Evolutionary conservation across 345 rosid genomes (phyloP).

Genomic region (Acer yangbiense): DNA sequence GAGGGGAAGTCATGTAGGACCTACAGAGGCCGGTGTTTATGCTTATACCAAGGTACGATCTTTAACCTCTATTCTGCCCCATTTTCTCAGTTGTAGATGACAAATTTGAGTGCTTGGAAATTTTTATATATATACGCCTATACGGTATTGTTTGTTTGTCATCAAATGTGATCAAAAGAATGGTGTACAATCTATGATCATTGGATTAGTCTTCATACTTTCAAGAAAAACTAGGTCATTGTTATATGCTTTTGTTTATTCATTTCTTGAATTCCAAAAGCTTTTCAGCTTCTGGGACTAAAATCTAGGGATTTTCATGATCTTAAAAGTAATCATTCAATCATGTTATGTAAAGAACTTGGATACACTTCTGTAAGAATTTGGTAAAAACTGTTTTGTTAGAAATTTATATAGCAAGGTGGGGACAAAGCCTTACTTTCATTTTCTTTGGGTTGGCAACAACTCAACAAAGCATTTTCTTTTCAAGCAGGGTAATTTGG

Average conservation of each 20-base stretch:
- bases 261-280: background rate
- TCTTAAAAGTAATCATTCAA: background rate
- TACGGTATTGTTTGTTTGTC: background rate
- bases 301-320: background rate
- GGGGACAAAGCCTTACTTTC: background rate
- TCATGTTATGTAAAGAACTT: background rate
- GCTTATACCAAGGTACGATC: conserved; percentile 80
- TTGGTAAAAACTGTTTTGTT: background rate
- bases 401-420: background rate
- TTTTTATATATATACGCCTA: no score
- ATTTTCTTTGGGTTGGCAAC: background rate
- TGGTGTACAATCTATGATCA: background rate
- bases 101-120: background rate
- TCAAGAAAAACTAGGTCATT: background rate
- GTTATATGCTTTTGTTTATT: background rate
- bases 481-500: background rate
- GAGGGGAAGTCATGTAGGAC: conserved; percentile 90
- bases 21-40: conserved; percentile 91
- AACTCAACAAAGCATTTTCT: background rate
- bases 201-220: background rate
- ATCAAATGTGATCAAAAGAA: background rate
- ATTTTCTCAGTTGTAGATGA: background rate
- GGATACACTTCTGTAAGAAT: background rate
- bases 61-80: background rate
- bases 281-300: background rate